Conservation (phyloP, 176 grass and related monocot genomes). For the Phragmites australis region DNA sequence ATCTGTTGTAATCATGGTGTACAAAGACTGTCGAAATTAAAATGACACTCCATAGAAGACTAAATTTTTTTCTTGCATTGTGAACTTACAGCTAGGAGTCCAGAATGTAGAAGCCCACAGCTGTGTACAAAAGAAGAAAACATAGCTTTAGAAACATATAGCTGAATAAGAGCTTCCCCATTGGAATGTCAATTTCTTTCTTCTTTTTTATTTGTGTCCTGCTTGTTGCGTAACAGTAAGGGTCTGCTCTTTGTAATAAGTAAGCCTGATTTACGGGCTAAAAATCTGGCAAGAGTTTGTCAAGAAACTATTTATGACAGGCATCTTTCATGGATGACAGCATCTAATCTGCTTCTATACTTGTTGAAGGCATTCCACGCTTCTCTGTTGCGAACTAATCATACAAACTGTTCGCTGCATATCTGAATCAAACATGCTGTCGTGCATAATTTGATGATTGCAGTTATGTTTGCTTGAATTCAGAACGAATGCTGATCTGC, state of each 20-base stretch:
- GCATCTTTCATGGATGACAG: neutral
- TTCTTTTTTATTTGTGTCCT: neutral
- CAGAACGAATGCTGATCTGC: neutral
- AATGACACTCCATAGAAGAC: slow-evolving; percentile 33
- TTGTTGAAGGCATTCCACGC: neutral
- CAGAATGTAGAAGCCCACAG: slow-evolving; percentile 44
- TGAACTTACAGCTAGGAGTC: slow-evolving; percentile 43
- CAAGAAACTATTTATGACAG: slow-evolving; percentile 26
- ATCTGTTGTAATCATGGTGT: slow-evolving; percentile 40
- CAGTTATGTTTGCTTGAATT: neutral
- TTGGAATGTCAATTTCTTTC: slow-evolving; percentile 31
- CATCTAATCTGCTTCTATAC: neutral
- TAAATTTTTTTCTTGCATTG: slow-evolving; percentile 48
- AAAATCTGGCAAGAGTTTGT: slow-evolving; percentile 27
- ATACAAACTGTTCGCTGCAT: neutral
- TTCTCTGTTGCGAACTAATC: neutral
- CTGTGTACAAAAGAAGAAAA: slow-evolving; percentile 48
- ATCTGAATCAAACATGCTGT: neutral
- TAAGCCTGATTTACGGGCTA: slow-evolving; percentile 26
- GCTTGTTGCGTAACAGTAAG: slow-evolving; percentile 20
- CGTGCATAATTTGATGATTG: neutral
- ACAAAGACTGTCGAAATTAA: slow-evolving; percentile 36
- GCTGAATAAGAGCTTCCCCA: slow-evolving; percentile 46
- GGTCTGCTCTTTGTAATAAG: slow-evolving; percentile 28
- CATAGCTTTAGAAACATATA: slow-evolving; percentile 50